These are phyloP conservation scores for Chaetomium sp. DNA, from an alignment of 2,329 filamentous ascomycete species.

Conservation along the genomic window DNA sequence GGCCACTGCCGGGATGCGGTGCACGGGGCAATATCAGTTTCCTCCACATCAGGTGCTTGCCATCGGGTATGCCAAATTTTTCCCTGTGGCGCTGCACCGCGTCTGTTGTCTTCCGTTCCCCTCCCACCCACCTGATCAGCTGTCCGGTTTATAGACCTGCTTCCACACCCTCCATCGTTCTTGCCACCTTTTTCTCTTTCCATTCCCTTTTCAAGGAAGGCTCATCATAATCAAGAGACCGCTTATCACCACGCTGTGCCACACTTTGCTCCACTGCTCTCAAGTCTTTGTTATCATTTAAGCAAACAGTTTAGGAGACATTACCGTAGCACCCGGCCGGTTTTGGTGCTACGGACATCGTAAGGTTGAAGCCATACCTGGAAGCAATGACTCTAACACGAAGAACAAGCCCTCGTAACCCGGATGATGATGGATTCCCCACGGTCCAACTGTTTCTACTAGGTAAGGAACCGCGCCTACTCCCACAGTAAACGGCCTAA, in stretches of 20 bases:
- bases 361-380: constrained; percentile 18
- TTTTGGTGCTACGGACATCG: constrained; percentile 7
- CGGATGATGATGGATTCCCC: constrained; percentile 62
- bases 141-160: no score
- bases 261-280: neutral
- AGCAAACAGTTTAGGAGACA: neutral
- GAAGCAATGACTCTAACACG: constrained; percentile 47
- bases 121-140: no score
- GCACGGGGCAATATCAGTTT: constrained; percentile 8
- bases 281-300: neutral
- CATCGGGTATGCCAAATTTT: neutral
- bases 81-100: neutral
- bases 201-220: no score
- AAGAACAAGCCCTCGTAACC: constrained; percentile 49
- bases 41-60: neutral
- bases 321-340: neutral
- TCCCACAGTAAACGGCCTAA: no score
- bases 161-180: no score
- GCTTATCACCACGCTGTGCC: no score
- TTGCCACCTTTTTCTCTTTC: no score
- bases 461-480: constrained; percentile 47
- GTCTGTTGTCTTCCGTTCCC: no score
- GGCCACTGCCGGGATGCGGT: neutral
- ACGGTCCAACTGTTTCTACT: constrained; percentile 76
- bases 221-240: no score